Percentiles rank a stretch among this genome's conserved stretches.
Conservation (phyloP, 805 yeast genomes). For the Vanderwaltozyma polyspora region DNA sequence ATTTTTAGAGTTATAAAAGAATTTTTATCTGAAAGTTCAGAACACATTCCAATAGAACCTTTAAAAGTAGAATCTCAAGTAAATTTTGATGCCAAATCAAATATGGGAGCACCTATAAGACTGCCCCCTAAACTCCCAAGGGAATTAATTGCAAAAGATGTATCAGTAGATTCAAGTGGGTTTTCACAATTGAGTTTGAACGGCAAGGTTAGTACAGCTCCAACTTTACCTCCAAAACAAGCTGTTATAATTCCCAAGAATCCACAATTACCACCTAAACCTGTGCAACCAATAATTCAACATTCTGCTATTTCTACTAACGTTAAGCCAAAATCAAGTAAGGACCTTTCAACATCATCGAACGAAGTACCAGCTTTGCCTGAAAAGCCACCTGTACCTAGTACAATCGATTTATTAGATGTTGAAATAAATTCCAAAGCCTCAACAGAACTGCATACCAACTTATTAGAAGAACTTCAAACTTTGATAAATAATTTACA, state of each 20-base stretch:
- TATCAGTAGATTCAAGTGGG: too few species aligned
- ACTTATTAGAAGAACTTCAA: constrained; percentile 9
- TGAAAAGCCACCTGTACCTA: constrained; percentile 5
- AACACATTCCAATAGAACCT: background rate
- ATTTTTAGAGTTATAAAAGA: constrained; percentile 9
- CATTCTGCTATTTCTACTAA: too few species aligned
- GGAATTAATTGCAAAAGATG: too few species aligned
- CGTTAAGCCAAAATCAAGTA: too few species aligned
- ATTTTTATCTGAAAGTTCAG: background rate
- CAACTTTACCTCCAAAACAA: constrained; percentile 1
- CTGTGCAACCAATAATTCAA: too few species aligned
- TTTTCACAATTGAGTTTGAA: too few species aligned
- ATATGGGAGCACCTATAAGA: background rate
- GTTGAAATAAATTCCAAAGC: constrained; percentile 1
- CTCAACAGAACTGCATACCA: constrained; percentile 5
- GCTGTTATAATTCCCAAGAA: background rate
- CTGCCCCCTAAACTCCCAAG: constrained; percentile 1
- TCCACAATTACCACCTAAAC: constrained; percentile 2
- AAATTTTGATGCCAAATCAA: too few species aligned
- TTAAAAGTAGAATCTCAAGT: background rate
- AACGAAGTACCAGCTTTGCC: constrained; percentile 10
- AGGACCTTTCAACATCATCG: too few species aligned
- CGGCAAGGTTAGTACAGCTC: background rate
- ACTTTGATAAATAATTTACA: constrained; percentile 6
- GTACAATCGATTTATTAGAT: constrained; percentile 8